Percentiles rank a stretch among this genome's conserved stretches.
These are phyloP conservation scores for Nymphaea thermarum DNA, from an alignment of 164 flowering plant species.

Conservation along the genomic window DNA sequence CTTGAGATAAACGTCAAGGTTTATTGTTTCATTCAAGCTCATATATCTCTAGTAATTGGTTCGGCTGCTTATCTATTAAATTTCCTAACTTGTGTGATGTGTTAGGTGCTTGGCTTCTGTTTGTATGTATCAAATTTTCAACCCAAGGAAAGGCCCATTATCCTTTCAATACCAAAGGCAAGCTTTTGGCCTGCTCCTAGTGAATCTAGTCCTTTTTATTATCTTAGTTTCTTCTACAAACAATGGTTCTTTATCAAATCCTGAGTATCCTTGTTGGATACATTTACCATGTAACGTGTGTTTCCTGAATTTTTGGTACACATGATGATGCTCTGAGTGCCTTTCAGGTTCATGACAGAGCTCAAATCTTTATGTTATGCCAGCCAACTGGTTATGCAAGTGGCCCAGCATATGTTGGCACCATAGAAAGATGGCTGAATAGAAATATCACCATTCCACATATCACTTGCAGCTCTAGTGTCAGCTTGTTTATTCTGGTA, in stretches of 20 bases:
- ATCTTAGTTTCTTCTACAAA: no score
- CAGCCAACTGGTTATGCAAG: constrained; percentile 20
- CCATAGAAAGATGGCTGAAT: constrained; percentile 70
- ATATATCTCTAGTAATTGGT: neutral
- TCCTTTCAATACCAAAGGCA: constrained; percentile 65
- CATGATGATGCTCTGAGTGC: neutral
- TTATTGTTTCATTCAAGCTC: no score
- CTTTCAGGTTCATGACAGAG: constrained; percentile 91
- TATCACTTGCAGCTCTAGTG: constrained; percentile 38
- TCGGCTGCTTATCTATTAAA: neutral
- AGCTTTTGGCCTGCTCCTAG: neutral
- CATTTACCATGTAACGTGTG: neutral
- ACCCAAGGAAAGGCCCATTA: constrained; percentile 33
- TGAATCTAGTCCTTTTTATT: no score
- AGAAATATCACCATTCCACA: constrained; percentile 38
- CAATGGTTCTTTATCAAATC: no score
- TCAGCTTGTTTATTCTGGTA: constrained; percentile 65
- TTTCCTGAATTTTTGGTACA: no score
- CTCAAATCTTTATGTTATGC: constrained; percentile 79
- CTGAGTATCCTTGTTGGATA: neutral
- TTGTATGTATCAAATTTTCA: constrained; percentile 50
- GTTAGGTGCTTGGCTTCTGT: constrained; percentile 76
- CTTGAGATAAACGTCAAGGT: no score
- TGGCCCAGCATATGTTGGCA: constrained; percentile 44
- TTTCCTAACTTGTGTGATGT: neutral